Evolutionary conservation across 331 rosid species (phyloP).

Genomic region (Saraca asoca): DNA sequence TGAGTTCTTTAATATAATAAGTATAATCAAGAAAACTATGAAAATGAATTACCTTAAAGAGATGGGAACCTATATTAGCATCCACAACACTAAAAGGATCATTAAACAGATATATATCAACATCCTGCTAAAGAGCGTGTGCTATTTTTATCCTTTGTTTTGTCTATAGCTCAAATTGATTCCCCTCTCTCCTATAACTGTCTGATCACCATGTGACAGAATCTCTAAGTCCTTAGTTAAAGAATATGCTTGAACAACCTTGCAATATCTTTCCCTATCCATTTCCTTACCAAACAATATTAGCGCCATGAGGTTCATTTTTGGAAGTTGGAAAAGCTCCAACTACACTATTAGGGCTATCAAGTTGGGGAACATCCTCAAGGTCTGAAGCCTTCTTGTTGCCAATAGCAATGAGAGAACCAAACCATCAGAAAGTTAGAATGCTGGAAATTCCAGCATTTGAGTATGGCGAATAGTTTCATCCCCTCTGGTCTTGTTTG

Average conservation of each 20-base stretch:
- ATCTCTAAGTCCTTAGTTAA: conserved; percentile 52
- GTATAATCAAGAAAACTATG: neutral
- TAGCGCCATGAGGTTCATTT: conserved; percentile 41
- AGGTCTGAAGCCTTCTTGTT: conserved; percentile 56
- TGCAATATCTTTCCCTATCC: conserved; percentile 49
- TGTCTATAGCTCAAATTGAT: conserved; percentile 64
- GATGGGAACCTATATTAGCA: conserved; percentile 65
- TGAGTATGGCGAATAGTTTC: conserved; percentile 46
- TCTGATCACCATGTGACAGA: conserved; percentile 56
- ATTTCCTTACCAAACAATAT: conserved; percentile 53
- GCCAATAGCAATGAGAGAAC: conserved; percentile 49
- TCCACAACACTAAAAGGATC: conserved; percentile 64
- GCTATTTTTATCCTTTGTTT: conserved; percentile 61
- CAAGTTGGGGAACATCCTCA: conserved; percentile 66
- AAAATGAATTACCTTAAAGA: conserved; percentile 50
- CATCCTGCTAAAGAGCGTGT: conserved; percentile 54
- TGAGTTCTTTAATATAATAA: too few relatives aligned
- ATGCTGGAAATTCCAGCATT: conserved; percentile 56
- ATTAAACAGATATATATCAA: conserved; percentile 57
- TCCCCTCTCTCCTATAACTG: conserved; percentile 59
- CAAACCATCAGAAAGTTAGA: conserved; percentile 55
- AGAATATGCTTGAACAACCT: conserved; percentile 52
- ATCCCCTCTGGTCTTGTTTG: conserved; percentile 32
- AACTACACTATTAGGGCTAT: conserved; percentile 40
- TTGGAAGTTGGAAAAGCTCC: conserved; percentile 37